A percentile compares a stretch with the other conserved stretches of the same genome.
Evolutionary conservation across 208 protist species (phyloP).

Genomic region (Leishmania guyanensis): DNA sequence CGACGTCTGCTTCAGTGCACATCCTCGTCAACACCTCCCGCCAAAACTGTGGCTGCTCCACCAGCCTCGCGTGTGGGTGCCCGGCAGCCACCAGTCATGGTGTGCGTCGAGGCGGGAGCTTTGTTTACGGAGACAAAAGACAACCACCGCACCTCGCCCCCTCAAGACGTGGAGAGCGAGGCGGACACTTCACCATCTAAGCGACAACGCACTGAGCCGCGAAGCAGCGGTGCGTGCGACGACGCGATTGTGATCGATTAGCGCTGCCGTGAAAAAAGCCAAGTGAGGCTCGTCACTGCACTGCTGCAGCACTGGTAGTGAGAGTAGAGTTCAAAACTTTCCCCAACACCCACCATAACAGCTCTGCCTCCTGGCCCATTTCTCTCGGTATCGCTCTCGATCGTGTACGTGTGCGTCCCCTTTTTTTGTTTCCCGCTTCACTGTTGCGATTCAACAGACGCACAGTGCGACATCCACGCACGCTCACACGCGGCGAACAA

Average conservation of each 20-base stretch:
- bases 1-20: slow-evolving; percentile 16
- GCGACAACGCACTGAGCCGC: slow-evolving; percentile 15
- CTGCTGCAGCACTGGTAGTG: not conserved
- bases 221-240: slow-evolving; percentile 3
- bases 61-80: not conserved
- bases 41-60: not conserved
- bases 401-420: not conserved
- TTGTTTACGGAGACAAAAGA: not conserved
- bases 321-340: not conserved
- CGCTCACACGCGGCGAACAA: not conserved
- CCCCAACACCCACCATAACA: not conserved
- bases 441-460: not conserved
- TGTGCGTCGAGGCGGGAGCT: not conserved
- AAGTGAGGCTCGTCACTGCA: not conserved
- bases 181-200: slow-evolving; percentile 1
- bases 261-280: not conserved
- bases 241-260: slow-evolving; percentile 30
- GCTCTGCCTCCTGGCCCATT: not conserved
- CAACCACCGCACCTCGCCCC: not conserved
- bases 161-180: not conserved
- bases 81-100: not conserved
- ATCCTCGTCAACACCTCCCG: not conserved
- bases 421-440: not conserved
- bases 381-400: not conserved
- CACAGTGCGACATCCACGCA: not conserved